Evolutionary conservation across 371 early-diverging fungal genomes (phyloP), one percentile per base, ranked within the genome.

Genomic region (Mucor sp.): DNA sequence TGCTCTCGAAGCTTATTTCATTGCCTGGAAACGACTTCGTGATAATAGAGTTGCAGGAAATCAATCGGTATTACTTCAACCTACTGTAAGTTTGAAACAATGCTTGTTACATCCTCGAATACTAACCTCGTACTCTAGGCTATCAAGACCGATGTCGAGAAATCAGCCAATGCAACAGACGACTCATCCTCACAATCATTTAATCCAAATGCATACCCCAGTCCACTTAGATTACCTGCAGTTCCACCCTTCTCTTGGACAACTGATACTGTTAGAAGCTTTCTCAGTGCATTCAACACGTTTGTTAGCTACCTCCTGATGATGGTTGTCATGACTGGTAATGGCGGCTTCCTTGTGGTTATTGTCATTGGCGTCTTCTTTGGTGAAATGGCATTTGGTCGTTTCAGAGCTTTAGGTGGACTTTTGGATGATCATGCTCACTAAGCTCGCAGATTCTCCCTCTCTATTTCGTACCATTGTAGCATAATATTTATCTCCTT

Each of bases 121-220:
- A 57, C 14, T 55, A 25, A 57, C 4, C 6, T 32, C 30, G 3
- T 8, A 2, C 2, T 32, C 0, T 62, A 71, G 71, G 58, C 33
- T 30, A 53, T 39, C 19, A 63, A 44, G 47, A 48, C 35, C 43
- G 72, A 68, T 53, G 41, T 64, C 94, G 97, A 58, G 76, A 84
- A 71, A 82, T 95, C 80, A 97, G 97, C 67, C 96, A 60, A 98
- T 75, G 96, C n/a, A 21, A 97, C 33, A 92, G 95, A 60, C 98
- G 99, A 86, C 97, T 97, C 84, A 94, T 96, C 80, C 91, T 97
- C 76, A 91, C 93, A 44, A 90, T 94, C 56, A 84, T 86, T 68
- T 72, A 77, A 69, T 89, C 93, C 19, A 66, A 79, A 21, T 15
- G 33, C 43, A 58, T 75, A 72, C 56, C 76, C 76, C 7, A 35